These are phyloP conservation scores for Ustilago shanxiensis DNA, from an alignment of 1,284 basidiomycete species.

Conservation along the genomic window DNA sequence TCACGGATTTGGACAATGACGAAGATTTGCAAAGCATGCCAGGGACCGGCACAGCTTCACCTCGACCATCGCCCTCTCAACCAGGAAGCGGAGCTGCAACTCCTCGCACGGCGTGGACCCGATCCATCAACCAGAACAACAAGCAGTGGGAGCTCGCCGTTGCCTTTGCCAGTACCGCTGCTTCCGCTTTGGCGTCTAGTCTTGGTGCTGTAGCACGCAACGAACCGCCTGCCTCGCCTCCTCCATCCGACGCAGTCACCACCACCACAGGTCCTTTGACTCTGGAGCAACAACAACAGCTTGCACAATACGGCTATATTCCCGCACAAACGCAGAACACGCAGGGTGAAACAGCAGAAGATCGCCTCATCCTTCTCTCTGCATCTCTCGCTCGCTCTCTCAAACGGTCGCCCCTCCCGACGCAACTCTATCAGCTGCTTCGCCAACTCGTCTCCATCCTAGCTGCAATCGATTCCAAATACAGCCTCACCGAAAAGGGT, in stretches of 20 bases:
- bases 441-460: slow-evolving; percentile 41
- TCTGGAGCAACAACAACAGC: slow-evolving; percentile 20
- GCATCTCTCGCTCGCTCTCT: slow-evolving; percentile 50
- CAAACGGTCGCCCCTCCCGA: slow-evolving; percentile 52
- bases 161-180: slow-evolving; percentile 51
- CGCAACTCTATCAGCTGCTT: slow-evolving; percentile 42
- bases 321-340: not conserved
- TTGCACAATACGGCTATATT: slow-evolving; percentile 16
- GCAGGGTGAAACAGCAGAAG: slow-evolving; percentile 31
- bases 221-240: not conserved
- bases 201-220: slow-evolving; percentile 40
- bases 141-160: slow-evolving; percentile 57
- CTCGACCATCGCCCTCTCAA: slow-evolving; percentile 7
- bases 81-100: slow-evolving; percentile 29
- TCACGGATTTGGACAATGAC: slow-evolving; percentile 44
- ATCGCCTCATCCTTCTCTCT: slow-evolving; percentile 48
- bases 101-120: slow-evolving; percentile 32
- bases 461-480: slow-evolving; percentile 34
- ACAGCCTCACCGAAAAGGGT: slow-evolving; percentile 36
- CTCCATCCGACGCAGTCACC: not conserved
- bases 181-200: slow-evolving; percentile 45
- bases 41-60: not conserved
- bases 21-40: slow-evolving; percentile 23
- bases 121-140: slow-evolving; percentile 45
- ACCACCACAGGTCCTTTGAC: slow-evolving; percentile 12